Evolutionary conservation across 768 basidiomycete species (phyloP).

Genomic region (Lentinula lateritia): DNA sequence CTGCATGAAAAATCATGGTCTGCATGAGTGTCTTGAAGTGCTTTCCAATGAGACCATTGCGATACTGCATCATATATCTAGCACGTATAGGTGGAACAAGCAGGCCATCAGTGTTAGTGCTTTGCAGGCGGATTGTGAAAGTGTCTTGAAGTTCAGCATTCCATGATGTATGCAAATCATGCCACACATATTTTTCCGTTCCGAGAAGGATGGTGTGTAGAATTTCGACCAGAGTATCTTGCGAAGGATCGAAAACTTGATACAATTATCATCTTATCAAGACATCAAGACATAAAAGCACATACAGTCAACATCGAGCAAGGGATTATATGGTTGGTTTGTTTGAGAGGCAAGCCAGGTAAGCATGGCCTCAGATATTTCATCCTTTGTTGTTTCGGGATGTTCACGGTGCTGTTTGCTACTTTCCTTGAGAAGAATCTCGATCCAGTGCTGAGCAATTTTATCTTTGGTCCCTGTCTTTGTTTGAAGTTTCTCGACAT

Average conservation of each 20-base stretch:
- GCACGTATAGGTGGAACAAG: conserved; percentile 29
- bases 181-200: conserved; percentile 38
- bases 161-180: conserved; percentile 18
- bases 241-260: conserved; percentile 10
- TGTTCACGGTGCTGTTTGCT: neutral
- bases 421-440: no score
- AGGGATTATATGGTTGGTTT: conserved; percentile 21
- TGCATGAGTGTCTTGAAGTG: conserved; percentile 38
- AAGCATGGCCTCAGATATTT: conserved; percentile 20
- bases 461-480: no score
- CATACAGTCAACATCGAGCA: conserved; percentile 22
- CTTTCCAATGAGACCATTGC: conserved; percentile 33
- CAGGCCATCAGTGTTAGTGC: conserved; percentile 23
- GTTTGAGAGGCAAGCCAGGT: conserved; percentile 20
- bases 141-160: no score
- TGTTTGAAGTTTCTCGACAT: no score
- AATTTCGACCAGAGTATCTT: conserved; percentile 35
- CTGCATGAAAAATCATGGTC: conserved; percentile 29
- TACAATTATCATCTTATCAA: no score
- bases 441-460: conserved; percentile 9
- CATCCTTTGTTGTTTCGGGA: conserved; percentile 3
- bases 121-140: conserved; percentile 20
- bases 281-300: neutral
- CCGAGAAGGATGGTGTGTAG: conserved; percentile 41
- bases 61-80: conserved; percentile 37